phyloP scores from a whole-genome alignment of 345 rosid genomes.

The Eucalyptus brandiana region DNA sequence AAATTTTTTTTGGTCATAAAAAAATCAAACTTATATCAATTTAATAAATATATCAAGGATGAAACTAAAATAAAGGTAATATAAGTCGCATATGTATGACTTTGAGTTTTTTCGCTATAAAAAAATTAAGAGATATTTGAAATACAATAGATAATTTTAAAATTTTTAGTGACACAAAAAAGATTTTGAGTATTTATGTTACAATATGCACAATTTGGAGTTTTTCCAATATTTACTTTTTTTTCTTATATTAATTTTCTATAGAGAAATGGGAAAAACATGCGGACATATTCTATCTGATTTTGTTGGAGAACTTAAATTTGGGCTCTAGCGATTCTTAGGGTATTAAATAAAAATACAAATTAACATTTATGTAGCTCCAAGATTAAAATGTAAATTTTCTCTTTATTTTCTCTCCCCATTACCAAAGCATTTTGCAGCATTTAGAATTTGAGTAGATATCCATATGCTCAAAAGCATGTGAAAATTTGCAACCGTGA shows the following conservation, averaged over 20 bases:
- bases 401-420: background rate
- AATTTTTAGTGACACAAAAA: background rate
- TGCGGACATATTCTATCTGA: background rate
- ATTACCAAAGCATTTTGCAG: background rate
- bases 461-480: background rate
- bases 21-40: no score
- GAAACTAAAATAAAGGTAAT: no score
- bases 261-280: background rate
- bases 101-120: rapidly evolving
- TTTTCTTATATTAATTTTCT: background rate
- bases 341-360: background rate
- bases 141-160: no score
- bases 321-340: background rate
- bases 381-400: background rate
- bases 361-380: background rate
- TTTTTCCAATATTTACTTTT: no score
- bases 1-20: no score
- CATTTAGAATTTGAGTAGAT: background rate
- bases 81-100: no score
- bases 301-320: background rate
- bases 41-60: no score
- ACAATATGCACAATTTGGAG: no score
- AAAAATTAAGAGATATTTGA: no score
- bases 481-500: background rate
- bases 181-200: background rate